Evolutionary conservation across 1,284 basidiomycete genomes (phyloP).

Genomic region (Termitomyces sp.): DNA sequence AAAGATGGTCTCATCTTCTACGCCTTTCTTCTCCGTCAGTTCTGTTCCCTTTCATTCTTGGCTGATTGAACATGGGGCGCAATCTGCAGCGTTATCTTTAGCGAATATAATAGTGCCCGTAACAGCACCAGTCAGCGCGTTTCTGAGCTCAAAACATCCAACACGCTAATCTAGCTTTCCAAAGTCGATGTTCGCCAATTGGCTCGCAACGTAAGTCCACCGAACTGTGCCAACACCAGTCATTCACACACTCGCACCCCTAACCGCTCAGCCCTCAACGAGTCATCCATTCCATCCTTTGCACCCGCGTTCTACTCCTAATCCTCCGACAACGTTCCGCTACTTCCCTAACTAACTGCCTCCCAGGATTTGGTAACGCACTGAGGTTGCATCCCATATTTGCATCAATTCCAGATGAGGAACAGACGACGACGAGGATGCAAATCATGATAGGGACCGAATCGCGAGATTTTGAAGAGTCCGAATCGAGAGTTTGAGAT

Average conservation of each 20-base stretch:
- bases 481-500: background rate
- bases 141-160: background rate
- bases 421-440: constrained; percentile 20
- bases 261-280: constrained; percentile 31
- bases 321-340: constrained; percentile 27
- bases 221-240: background rate
- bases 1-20: constrained; percentile 40
- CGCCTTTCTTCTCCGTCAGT: constrained; percentile 32
- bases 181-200: constrained; percentile 29
- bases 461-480: background rate
- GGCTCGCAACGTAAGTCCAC: constrained; percentile 34
- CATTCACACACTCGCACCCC: background rate
- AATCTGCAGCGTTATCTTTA: constrained; percentile 30
- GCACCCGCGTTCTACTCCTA: constrained; percentile 35
- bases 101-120: constrained; percentile 36
- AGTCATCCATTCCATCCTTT: constrained; percentile 37
- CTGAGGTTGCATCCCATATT: constrained; percentile 4
- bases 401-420: constrained; percentile 21
- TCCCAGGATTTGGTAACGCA: constrained; percentile 4
- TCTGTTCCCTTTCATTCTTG: background rate
- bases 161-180: background rate
- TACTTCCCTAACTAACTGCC: constrained; percentile 17
- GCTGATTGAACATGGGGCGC: background rate
- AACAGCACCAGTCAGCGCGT: constrained; percentile 28
- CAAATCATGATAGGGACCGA: constrained; percentile 1